A percentile compares a stretch with the other conserved stretches of the same genome.
Evolutionary conservation across 2,329 filamentous ascomycete genomes (phyloP).

Genomic region (Phialemonium atrogriseum): DNA sequence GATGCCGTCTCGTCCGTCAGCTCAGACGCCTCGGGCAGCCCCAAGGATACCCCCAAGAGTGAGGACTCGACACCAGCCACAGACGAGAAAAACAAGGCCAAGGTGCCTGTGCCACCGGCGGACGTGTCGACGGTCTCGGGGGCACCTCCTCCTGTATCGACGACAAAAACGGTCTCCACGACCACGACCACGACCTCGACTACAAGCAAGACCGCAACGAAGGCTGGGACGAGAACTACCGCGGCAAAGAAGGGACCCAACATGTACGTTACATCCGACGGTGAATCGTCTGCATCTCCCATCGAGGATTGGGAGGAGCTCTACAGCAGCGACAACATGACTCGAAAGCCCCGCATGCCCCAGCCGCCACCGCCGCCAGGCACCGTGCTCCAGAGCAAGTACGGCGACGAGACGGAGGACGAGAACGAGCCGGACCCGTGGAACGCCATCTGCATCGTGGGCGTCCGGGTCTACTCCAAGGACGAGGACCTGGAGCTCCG

Average conservation of each 20-base stretch:
- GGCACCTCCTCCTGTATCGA: slow-evolving; percentile 14
- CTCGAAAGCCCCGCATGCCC: slow-evolving; percentile 37
- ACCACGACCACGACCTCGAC: slow-evolving; percentile 1
- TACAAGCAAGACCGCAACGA: slow-evolving; percentile 4
- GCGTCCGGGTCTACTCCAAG: slow-evolving; percentile 52
- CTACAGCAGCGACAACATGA: slow-evolving; percentile 51
- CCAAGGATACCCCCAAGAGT: slow-evolving; percentile 20
- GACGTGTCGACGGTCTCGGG: slow-evolving; percentile 10
- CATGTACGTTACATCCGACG: slow-evolving; percentile 34
- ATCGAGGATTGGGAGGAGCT: slow-evolving; percentile 51
- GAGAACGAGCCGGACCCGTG: slow-evolving; percentile 49
- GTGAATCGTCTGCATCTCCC: slow-evolving; percentile 51
- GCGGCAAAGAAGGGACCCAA: slow-evolving; percentile 13
- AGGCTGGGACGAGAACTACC: slow-evolving; percentile 7
- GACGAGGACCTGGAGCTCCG: slow-evolving; percentile 44
- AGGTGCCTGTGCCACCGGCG: slow-evolving; percentile 24
- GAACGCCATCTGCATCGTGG: slow-evolving; percentile 56
- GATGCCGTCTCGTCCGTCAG: slow-evolving; percentile 11
- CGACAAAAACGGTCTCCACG: no score
- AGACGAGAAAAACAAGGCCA: slow-evolving; percentile 15
- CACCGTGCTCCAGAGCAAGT: slow-evolving; percentile 13
- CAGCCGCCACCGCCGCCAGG: slow-evolving; percentile 23
- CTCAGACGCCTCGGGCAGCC: slow-evolving; percentile 17
- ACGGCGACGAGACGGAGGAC: slow-evolving; percentile 43
- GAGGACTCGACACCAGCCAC: slow-evolving; percentile 12